These are phyloP conservation scores for Citrus reticulata DNA, from an alignment of 345 rosid species.

Conservation along the genomic window DNA sequence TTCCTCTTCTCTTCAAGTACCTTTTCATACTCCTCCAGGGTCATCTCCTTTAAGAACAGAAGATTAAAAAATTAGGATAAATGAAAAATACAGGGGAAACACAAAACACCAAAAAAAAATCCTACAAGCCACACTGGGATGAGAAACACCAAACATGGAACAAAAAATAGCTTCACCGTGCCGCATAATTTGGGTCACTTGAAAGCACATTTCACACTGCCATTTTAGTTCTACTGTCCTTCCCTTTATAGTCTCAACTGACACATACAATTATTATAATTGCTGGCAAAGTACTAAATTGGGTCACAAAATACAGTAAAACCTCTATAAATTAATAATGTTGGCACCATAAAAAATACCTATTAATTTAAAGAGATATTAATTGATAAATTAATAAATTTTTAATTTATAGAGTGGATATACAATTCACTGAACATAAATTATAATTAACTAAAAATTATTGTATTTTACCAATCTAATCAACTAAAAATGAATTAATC, in stretches of 20 bases:
- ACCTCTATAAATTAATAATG: too few species aligned
- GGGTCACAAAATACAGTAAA: background rate
- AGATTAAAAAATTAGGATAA: background rate
- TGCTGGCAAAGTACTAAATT: background rate
- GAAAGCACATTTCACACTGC: background rate
- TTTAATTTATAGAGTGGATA: too few species aligned
- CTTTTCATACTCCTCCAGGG: constrained; percentile 92
- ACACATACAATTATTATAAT: too few species aligned
- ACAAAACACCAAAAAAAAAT: background rate
- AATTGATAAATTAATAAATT: too few species aligned
- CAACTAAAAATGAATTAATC: too few species aligned
- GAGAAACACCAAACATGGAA: background rate
- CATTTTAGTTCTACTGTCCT: background rate
- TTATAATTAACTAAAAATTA: too few species aligned
- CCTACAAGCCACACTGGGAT: background rate
- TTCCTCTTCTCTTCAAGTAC: constrained; percentile 81
- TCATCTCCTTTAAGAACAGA: constrained; percentile 65
- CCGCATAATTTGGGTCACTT: background rate
- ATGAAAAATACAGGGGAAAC: background rate
- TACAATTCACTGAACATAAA: too few species aligned
- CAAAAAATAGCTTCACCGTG: background rate
- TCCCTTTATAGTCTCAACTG: background rate
- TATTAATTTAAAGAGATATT: too few species aligned
- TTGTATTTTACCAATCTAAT: too few species aligned
- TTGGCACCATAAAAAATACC: too few species aligned